Base-by-base conservation (phyloP, 192 early-diverging fungal species). In the Backusella tuberculispora region DNA sequence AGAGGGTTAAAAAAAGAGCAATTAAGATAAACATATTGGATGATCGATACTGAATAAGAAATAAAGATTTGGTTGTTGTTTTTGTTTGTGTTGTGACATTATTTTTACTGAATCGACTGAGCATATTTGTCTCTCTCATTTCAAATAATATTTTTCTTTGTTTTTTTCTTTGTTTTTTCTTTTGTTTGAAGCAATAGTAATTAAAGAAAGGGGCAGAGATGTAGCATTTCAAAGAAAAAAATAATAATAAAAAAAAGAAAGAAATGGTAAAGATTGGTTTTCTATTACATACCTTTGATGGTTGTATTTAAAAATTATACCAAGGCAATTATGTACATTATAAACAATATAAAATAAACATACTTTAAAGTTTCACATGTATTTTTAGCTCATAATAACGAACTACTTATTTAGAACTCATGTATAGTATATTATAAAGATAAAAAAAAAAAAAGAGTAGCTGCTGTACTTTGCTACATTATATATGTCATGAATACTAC, bases 281-380 rank as follows among this genome's bases (percentile, higher is more conserved):
- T 56, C n/a, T 50, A 8, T 21, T 56, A 21, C 50, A 56, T 56
- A 56, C 19, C 50, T 56, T 24, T 56, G 50, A 15, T 21, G 53
- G 53, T 60, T 60, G 53, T 26, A 60, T 60, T 60, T 60, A 60
- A 60, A 60, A 60, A 60, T 26, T 24, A 24, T 24, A 60, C 53
- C 53, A 60, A 56, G 7, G 53, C 21, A 60, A 60, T 60, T 60
- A 60, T 60, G 53, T 26, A 26, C 26, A 8, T 3, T 12, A 24
- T 60, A 60, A 60, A 60, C 53, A 60, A 60, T 34, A 34, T 34
- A 34, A 34, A 34, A 34, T 26, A 60, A 56, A 56, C 50, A 24
- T 17, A 24, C 12, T 56, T 56, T 56, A 56, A 60, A 12, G 21
- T 60, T 60, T 60, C 53, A 60, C 10, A 26, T 34, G 29, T n/a